Evolutionary conservation across 306 rosid species (phyloP).

Genomic region (Trifolium subterraneum): DNA sequence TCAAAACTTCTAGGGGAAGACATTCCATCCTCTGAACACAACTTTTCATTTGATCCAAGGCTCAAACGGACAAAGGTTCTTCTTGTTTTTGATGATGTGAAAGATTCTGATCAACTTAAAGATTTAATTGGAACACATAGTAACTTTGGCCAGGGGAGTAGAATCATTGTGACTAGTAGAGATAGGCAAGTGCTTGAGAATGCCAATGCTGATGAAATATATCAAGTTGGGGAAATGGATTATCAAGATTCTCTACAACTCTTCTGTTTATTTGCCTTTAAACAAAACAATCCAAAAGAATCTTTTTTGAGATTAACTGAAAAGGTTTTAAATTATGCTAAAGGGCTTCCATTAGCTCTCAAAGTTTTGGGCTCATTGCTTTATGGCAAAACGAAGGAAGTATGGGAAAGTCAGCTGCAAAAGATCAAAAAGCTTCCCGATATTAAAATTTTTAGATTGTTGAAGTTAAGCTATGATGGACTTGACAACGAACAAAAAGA

Average conservation of each 20-base stretch:
- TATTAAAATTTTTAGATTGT: background rate
- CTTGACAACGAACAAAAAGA: constrained; percentile 21
- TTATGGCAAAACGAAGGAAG: background rate
- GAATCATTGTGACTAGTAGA: too few relatives aligned
- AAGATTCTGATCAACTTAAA: too few relatives aligned
- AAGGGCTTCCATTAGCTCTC: constrained; percentile 48
- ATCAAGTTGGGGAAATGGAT: background rate
- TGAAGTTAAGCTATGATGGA: constrained; percentile 45
- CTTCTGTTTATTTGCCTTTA: background rate
- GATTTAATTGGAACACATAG: too few relatives aligned
- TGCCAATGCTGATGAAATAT: constrained; percentile 1
- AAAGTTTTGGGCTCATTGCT: constrained; percentile 46
- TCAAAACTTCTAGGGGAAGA: background rate
- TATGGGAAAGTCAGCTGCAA: constrained; percentile 41
- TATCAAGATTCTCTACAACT: background rate
- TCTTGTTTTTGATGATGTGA: too few relatives aligned
- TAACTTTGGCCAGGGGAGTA: too few relatives aligned
- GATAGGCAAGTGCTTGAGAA: background rate
- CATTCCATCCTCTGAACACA: background rate
- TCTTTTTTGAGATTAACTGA: background rate
- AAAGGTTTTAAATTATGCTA: constrained; percentile 28
- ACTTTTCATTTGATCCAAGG: background rate
- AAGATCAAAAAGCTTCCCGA: constrained; percentile 12
- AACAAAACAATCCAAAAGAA: background rate
- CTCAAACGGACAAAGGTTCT: too few relatives aligned